A percentile compares a stretch with the other conserved stretches of the same genome.
These are phyloP conservation scores for Boletus edulis DNA, from an alignment of 768 basidiomycete genomes.

Conservation along the genomic window DNA sequence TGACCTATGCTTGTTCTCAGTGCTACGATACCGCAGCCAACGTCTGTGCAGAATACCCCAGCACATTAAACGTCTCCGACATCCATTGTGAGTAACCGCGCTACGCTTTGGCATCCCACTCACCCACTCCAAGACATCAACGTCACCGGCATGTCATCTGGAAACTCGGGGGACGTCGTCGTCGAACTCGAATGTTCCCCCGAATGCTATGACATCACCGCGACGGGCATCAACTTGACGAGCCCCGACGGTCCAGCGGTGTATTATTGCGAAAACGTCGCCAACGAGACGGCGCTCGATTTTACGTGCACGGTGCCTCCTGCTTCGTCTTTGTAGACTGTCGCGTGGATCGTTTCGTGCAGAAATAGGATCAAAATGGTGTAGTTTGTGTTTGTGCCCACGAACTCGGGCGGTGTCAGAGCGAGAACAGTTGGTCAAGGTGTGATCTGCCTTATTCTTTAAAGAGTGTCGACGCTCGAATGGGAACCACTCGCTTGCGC, in stretches of 20 bases:
- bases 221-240: constrained; percentile 22
- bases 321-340: background rate
- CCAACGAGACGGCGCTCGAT: constrained; percentile 29
- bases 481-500: too few relatives aligned
- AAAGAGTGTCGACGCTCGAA: too few relatives aligned
- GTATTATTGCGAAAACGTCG: constrained; percentile 39
- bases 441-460: too few relatives aligned
- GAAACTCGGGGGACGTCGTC: constrained; percentile 36
- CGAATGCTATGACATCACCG: constrained; percentile 38
- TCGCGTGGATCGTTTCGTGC: background rate
- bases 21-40: constrained; percentile 37
- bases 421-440: too few relatives aligned
- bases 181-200: constrained; percentile 42
- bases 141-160: constrained; percentile 44
- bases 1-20: constrained; percentile 12
- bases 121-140: constrained; percentile 32
- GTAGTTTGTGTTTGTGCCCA: too few relatives aligned
- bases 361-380: too few relatives aligned
- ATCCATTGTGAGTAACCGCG: constrained; percentile 34
- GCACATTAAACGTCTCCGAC: constrained; percentile 38
- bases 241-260: constrained; percentile 31
- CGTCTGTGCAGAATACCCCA: constrained; percentile 39
- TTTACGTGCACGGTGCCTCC: constrained; percentile 23
- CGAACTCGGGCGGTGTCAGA: too few relatives aligned
- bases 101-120: background rate